Conservation (phyloP, 306 rosid genomes). For the Corylus heterophylla region DNA sequence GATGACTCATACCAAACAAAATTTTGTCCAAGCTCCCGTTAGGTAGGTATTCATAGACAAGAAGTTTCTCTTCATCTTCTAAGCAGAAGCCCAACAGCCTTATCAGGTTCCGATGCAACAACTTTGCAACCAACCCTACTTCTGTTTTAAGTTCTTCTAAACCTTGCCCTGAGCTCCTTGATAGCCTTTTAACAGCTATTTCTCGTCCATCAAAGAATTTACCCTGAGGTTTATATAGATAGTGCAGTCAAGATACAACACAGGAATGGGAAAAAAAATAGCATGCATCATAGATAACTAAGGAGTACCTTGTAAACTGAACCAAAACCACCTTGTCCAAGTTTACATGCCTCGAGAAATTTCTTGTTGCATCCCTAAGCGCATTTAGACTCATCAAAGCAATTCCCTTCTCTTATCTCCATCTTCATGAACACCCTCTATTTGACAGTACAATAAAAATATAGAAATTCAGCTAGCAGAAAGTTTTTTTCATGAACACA, state of each 20-base stretch:
- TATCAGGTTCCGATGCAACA: slow-evolving; percentile 29
- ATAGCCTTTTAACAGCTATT: slow-evolving; percentile 31
- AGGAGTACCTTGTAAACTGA: neutral
- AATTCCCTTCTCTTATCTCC: slow-evolving; percentile 6
- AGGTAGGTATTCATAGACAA: slow-evolving; percentile 35
- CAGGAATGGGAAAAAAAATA: neutral
- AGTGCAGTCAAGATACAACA: neutral
- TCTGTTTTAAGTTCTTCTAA: slow-evolving; percentile 30
- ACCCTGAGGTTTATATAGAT: slow-evolving; percentile 9
- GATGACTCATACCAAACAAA: slow-evolving; percentile 21
- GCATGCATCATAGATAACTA: neutral
- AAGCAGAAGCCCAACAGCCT: slow-evolving; percentile 33
- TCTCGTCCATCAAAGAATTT: slow-evolving; percentile 19
- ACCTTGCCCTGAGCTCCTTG: slow-evolving; percentile 26
- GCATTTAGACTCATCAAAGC: slow-evolving; percentile 16
- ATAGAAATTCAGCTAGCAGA: neutral
- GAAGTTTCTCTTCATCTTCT: slow-evolving; percentile 38
- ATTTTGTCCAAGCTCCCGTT: slow-evolving; percentile 35
- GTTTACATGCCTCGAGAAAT: slow-evolving; percentile 33
- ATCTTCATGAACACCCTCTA: slow-evolving; percentile 4
- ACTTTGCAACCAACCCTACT: slow-evolving; percentile 25
- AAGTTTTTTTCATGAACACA: neutral
- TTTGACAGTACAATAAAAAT: neutral
- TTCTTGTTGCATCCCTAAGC: slow-evolving; percentile 27
- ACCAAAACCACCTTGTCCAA: slow-evolving; percentile 39